A percentile compares a stretch with the other conserved stretches of the same genome.
These are phyloP conservation scores for Angomonas ambiguus DNA, from an alignment of 208 protist species.

Conservation along the genomic window DNA sequence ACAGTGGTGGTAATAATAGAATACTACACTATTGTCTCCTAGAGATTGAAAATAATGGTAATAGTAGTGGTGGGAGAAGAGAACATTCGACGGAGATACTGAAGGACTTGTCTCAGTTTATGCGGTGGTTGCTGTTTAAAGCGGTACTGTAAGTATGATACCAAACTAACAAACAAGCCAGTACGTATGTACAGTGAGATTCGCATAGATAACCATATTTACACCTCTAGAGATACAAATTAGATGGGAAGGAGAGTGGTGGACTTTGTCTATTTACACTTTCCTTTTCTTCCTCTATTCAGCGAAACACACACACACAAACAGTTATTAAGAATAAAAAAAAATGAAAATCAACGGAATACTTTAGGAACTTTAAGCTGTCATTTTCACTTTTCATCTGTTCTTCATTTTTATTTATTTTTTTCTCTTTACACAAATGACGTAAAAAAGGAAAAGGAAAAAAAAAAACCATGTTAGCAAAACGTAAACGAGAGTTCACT, in stretches of 20 bases:
- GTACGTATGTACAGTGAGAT: no score
- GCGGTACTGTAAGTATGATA: background rate
- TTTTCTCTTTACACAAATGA: conserved; percentile 4
- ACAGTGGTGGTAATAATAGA: background rate
- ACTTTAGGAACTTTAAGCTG: no score
- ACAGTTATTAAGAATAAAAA: no score
- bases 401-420: background rate
- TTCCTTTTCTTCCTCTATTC: conserved; percentile 6
- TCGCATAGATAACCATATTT: no score
- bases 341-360: no score
- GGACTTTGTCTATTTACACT: conserved; percentile 6
- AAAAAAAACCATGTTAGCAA: conserved; percentile 1
- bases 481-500: background rate
- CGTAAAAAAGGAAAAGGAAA: background rate
- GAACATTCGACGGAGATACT: background rate
- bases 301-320: background rate
- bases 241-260: background rate
- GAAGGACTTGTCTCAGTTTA: background rate
- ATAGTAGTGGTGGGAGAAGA: background rate
- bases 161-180: no score
- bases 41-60: background rate
- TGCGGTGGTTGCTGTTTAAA: background rate
- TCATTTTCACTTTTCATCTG: background rate
- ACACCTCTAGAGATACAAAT: no score
- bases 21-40: background rate